Base-by-base conservation (phyloP, 2,329 filamentous ascomycete genomes). In the Microdochium bolleyi region DNA sequence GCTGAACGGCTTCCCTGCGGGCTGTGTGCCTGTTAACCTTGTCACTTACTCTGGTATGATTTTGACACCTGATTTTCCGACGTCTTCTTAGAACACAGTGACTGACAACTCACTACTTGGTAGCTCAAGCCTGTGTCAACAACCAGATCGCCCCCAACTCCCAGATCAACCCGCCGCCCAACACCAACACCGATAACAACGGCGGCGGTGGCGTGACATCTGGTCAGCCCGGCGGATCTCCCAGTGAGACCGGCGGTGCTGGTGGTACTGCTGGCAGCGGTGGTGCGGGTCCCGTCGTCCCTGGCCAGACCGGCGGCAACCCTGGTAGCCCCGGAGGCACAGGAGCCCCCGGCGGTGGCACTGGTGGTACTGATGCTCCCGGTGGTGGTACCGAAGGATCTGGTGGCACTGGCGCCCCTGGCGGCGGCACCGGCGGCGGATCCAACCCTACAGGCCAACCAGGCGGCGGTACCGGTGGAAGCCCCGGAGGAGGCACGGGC, bases 1-100 rank as follows among this genome's bases (percentile, higher is more conserved):
- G 2, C 48, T 48, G 3, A 16, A 22, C 13, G 55, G 53, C 2
- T 52, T 50, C 10, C 58, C 58, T n/a, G 30, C 22, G 24, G 49
- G 38, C 24, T 59, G 58, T 16, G 32, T 24, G 2, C 37, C 52
- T n/a, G 46, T 59, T 7, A 49, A 59, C 21, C 21, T 61, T 2
- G 52, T 54, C 41, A 51, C 59, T 27, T 57, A 58, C 46, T 50
- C 49, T 21, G 53, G 59, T 60, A 53, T 38, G 59, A 22, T n/a
- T n/a, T n/a, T n/a, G n/a, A n/a, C n/a, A n/a, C n/a, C n/a, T n/a
- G n/a, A n/a, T n/a, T n/a, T n/a, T n/a, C n/a, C n/a, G n/a, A n/a
- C n/a, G n/a, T n/a, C 27, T 11, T 11, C 27, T 30, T 30, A 5
- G 27, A 5, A 30, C 11, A n/a, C 11, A 30, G 27, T 5, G 11